Evolutionary conservation across 805 yeast genomes (phyloP).

Genomic region (Candida cerambycidarum): DNA sequence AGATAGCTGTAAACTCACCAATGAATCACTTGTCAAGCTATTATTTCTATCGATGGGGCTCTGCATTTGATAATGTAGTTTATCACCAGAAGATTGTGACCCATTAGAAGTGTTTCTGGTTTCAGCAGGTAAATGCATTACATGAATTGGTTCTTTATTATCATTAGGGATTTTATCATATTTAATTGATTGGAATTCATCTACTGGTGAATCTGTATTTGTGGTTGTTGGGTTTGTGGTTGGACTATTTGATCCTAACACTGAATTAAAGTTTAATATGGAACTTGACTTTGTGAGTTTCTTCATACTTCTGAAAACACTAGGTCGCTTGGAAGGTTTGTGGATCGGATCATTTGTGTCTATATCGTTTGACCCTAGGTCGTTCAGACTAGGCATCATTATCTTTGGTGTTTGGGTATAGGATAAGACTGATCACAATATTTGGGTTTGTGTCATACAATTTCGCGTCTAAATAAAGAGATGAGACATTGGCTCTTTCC

Average conservation of each 20-base stretch:
- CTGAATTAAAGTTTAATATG: constrained; percentile 19
- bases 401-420: neutral
- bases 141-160: constrained; percentile 31
- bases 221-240: neutral
- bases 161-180: constrained; percentile 26
- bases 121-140: constrained; percentile 25
- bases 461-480: constrained; percentile 6
- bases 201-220: neutral
- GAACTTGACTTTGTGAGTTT: constrained; percentile 30
- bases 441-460: constrained; percentile 3
- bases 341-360: constrained; percentile 1
- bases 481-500: neutral
- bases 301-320: constrained; percentile 29
- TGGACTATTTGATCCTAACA: neutral
- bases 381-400: constrained; percentile 1
- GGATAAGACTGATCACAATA: neutral
- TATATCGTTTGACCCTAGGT: neutral
- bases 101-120: constrained; percentile 11
- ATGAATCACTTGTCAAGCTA: constrained; percentile 11
- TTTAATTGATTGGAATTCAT: constrained; percentile 35
- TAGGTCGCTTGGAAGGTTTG: constrained; percentile 15
- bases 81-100: constrained; percentile 10
- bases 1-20: constrained; percentile 11
- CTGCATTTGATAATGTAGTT: constrained; percentile 1
- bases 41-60: constrained; percentile 10